A percentile compares a stretch with the other conserved stretches of the same genome.
Conservation (phyloP, 164 flowering plant genomes). For the Macadamia tetraphylla region DNA sequence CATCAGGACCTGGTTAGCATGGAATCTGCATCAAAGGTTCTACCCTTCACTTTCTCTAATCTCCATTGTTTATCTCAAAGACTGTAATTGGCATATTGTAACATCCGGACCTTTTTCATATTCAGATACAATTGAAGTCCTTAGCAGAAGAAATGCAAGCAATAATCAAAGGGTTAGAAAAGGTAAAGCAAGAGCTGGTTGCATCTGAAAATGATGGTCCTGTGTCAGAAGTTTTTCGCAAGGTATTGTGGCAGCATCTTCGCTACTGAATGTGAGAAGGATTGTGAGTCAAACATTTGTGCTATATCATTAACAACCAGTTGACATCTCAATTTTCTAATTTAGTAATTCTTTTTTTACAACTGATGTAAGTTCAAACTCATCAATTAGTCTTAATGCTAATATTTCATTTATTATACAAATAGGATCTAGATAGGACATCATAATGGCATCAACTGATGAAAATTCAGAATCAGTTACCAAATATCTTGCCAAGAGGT, state of each 20-base stretch:
- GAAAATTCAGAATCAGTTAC: no score
- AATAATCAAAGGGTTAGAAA: constrained; percentile 86
- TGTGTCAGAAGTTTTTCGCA: constrained; percentile 79
- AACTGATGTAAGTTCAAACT: neutral
- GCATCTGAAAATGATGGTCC: constrained; percentile 96
- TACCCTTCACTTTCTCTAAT: constrained; percentile 5
- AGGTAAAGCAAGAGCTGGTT: constrained; percentile 74
- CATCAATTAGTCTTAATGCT: neutral
- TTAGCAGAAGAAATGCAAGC: constrained; percentile 99
- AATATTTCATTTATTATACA: neutral
- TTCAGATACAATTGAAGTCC: constrained; percentile 93
- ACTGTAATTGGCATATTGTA: constrained; percentile 7
- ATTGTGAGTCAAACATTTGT: constrained; percentile 1
- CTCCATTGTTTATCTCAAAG: neutral
- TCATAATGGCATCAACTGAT: neutral
- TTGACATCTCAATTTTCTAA: neutral
- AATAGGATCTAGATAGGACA: neutral
- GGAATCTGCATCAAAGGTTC: constrained; percentile 76
- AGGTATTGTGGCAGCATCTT: constrained; percentile 40
- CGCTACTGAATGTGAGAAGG: neutral
- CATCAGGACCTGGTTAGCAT: constrained; percentile 62
- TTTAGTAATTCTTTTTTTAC: constrained; percentile 3
- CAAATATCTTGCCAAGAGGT: no score
- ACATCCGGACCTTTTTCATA: constrained; percentile 1
- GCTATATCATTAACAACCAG: neutral